A percentile compares a stretch with the other conserved stretches of the same genome.
phyloP scores from a whole-genome alignment of 192 early-diverging fungal species.

The Linnemannia hyalina region DNA sequence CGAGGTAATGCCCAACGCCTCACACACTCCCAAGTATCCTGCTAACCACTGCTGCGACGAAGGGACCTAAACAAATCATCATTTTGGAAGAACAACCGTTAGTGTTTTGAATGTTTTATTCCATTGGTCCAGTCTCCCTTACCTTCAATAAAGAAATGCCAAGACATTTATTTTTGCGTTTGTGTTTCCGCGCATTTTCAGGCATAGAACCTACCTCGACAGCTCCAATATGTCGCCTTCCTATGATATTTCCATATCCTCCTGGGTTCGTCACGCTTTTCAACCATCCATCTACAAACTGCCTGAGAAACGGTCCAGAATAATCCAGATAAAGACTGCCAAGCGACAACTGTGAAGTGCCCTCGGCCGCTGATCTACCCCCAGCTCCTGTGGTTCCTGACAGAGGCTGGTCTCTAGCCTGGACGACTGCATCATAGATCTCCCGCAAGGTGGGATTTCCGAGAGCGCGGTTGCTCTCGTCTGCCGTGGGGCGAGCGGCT shows the following conservation, averaged over 20 bases:
- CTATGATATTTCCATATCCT: slow-evolving; percentile 43
- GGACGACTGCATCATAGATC: slow-evolving; percentile 21
- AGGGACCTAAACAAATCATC: slow-evolving; percentile 13
- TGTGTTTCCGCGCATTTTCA: not conserved
- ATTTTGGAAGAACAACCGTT: not conserved
- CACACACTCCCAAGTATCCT: slow-evolving; percentile 38
- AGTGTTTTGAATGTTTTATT: not conserved
- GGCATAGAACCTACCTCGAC: slow-evolving; percentile 30
- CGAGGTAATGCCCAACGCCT: slow-evolving; percentile 26
- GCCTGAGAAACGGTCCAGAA: slow-evolving; percentile 20
- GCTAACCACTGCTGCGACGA: slow-evolving; percentile 45
- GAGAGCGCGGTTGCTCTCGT: not conserved
- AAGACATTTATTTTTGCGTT: slow-evolving; percentile 33
- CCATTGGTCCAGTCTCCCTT: not conserved
- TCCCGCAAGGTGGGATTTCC: slow-evolving; percentile 24
- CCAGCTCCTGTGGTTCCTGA: not conserved
- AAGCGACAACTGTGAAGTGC: slow-evolving; percentile 9
- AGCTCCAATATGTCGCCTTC: slow-evolving; percentile 27
- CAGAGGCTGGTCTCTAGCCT: slow-evolving; percentile 23
- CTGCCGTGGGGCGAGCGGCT: not conserved
- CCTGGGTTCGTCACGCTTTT: slow-evolving; percentile 14
- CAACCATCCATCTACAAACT: slow-evolving; percentile 45
- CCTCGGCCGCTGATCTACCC: not conserved
- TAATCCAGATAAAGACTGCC: slow-evolving; percentile 30
- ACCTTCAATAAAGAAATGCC: slow-evolving; percentile 22